A percentile compares a stretch with the other conserved stretches of the same genome.
These are phyloP conservation scores for Amanita fuliginea DNA, from an alignment of 768 basidiomycete species.

Conservation along the genomic window DNA sequence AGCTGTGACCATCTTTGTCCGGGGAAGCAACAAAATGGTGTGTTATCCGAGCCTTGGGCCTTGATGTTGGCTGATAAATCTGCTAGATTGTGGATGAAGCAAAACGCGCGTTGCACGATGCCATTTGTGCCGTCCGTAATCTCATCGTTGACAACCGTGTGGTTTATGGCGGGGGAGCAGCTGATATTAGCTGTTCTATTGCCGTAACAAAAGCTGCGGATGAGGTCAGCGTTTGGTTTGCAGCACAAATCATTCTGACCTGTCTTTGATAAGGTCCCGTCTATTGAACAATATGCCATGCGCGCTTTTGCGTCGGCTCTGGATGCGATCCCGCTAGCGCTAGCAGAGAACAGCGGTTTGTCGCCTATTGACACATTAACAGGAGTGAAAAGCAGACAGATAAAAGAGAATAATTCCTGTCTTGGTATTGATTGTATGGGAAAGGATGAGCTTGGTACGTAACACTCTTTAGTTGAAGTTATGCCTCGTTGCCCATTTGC, in stretches of 20 bases:
- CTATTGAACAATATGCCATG: constrained; percentile 99
- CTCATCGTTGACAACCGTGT: constrained; percentile 92
- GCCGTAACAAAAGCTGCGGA: constrained; percentile 94
- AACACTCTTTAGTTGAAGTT: background rate
- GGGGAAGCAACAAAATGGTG: constrained; percentile 99
- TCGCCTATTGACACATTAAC: constrained; percentile 96
- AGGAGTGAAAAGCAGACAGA: constrained; percentile 88
- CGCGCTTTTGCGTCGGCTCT: constrained; percentile 95
- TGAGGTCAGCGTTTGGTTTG: constrained; percentile 43
- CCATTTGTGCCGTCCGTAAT: constrained; percentile 94
- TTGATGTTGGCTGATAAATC: background rate
- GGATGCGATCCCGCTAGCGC: constrained; percentile 89
- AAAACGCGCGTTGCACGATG: constrained; percentile 95
- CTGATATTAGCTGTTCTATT: constrained; percentile 91
- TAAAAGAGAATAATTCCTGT: constrained; percentile 72
- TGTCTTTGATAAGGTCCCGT: constrained; percentile 53
- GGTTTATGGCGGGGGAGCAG: constrained; percentile 96
- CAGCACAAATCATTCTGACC: background rate
- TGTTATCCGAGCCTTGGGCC: constrained; percentile 5
- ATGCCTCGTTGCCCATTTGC: background rate
- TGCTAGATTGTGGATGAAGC: constrained; percentile 95
- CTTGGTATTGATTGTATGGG: constrained; percentile 92
- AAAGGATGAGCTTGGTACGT: constrained; percentile 74
- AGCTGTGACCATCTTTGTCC: constrained; percentile 94
- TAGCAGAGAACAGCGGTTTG: constrained; percentile 96